phyloP scores from a whole-genome alignment of 2,329 filamentous ascomycete species.

The Ramularia collo-cygni region DNA sequence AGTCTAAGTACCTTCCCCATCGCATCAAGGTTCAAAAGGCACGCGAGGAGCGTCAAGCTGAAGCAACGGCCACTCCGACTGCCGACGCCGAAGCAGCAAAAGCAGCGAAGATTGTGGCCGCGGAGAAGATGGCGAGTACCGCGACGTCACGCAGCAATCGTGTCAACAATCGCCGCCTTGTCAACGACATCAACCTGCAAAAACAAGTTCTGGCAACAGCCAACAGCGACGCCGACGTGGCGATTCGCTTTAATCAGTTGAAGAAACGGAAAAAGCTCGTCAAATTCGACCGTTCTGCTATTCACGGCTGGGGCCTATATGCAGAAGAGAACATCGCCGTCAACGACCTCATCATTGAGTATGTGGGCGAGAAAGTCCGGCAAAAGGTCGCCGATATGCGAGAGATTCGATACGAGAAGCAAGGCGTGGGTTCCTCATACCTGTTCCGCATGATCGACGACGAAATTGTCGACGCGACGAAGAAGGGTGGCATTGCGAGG shows the following conservation, averaged over 20 bases:
- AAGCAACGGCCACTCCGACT: conserved; percentile 56
- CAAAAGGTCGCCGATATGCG: conserved; percentile 97
- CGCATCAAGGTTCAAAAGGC: conserved; percentile 93
- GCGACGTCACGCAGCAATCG: conserved; percentile 89
- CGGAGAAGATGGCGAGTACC: conserved; percentile 75
- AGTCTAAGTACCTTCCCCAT: conserved; percentile 95
- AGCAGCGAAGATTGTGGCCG: conserved; percentile 55
- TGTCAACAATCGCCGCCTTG: conserved; percentile 88
- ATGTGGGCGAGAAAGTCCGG: conserved; percentile 93
- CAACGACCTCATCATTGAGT: conserved; percentile 99
- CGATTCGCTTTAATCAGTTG: conserved; percentile 95
- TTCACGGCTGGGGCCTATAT: conserved; percentile 98
- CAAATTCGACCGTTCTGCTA: conserved; percentile 93
- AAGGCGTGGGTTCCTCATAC: conserved; percentile 94
- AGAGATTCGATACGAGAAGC: conserved; percentile 86
- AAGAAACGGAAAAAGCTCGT: conserved; percentile 99
- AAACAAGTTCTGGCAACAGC: conserved; percentile 66
- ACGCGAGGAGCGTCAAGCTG: conserved; percentile 82
- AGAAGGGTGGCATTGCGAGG: conserved; percentile 93
- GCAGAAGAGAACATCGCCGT: conserved; percentile 95
- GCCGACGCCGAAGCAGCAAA: conserved; percentile 58
- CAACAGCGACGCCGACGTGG: conserved; percentile 72
- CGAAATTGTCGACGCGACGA: conserved; percentile 95
- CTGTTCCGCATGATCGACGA: conserved; percentile 97
- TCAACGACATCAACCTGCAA: conserved; percentile 91